Conservation (phyloP, 352 stramenopile genomes). For the Phytophthora pseudosyringae region DNA sequence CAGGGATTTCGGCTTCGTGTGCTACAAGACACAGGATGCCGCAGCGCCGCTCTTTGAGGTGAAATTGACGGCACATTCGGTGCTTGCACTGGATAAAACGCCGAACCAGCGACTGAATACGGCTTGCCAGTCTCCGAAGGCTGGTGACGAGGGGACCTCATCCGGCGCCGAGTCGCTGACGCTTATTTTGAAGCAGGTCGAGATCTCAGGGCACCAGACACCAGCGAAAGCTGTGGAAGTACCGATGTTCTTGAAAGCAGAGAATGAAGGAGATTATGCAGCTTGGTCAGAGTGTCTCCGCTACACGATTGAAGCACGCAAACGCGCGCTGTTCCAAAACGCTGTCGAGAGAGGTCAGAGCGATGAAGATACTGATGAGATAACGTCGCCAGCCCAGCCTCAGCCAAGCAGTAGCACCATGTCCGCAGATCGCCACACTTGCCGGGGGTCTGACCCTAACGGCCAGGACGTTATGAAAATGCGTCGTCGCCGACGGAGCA, state of each 20-base stretch:
- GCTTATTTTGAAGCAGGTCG: slow-evolving; percentile 58
- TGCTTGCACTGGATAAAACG: slow-evolving; percentile 40
- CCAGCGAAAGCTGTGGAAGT: slow-evolving; percentile 48
- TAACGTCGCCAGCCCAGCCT: not conserved
- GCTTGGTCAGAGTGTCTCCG: slow-evolving; percentile 59
- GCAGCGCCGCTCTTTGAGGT: slow-evolving; percentile 66
- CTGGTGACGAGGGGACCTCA: slow-evolving; percentile 3
- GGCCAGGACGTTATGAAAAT: slow-evolving; percentile 9
- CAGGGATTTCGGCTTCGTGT: slow-evolving; percentile 67
- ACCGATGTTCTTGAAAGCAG: slow-evolving; percentile 57
- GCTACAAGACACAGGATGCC: slow-evolving; percentile 60
- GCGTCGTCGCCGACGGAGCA: slow-evolving; percentile 10
- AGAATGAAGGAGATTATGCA: slow-evolving; percentile 47
- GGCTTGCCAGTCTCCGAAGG: slow-evolving; percentile 10
- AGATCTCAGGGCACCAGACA: slow-evolving; percentile 48
- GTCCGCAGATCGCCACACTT: not conserved
- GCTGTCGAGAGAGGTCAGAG: slow-evolving; percentile 13
- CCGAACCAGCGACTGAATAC: not conserved
- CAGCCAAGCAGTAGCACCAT: not conserved
- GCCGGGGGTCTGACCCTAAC: not conserved
- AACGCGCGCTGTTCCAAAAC: slow-evolving; percentile 34
- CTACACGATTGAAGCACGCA: slow-evolving; percentile 59
- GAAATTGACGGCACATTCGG: slow-evolving; percentile 55
- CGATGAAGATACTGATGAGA: slow-evolving; percentile 17
- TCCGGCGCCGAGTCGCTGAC: slow-evolving; percentile 37